Conservation (phyloP, 306 rosid genomes). For the Sesbania bispinosa region DNA sequence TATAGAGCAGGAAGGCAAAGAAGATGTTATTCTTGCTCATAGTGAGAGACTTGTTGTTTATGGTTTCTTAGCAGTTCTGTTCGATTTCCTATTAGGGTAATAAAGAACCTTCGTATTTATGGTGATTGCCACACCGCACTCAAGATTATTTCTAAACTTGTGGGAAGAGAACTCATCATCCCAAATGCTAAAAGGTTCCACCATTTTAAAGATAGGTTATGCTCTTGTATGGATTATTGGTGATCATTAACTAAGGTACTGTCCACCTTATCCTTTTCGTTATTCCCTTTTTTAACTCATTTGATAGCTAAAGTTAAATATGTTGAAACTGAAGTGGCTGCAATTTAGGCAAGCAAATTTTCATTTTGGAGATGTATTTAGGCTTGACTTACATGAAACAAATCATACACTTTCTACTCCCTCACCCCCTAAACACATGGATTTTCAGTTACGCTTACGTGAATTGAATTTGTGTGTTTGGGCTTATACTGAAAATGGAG, state of each 20-base stretch:
- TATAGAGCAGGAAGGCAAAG: constrained; percentile 79
- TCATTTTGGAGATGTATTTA: too few relatives aligned
- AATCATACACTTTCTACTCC: too few relatives aligned
- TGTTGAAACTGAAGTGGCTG: too few relatives aligned
- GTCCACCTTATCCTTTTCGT: neutral
- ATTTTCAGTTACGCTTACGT: too few relatives aligned
- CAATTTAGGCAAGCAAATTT: too few relatives aligned
- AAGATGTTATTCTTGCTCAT: constrained; percentile 76
- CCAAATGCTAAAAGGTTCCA: constrained; percentile 49
- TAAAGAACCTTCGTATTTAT: constrained; percentile 77
- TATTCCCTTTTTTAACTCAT: neutral
- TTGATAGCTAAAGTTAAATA: too few relatives aligned
- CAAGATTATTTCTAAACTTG: constrained; percentile 49
- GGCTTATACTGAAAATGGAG: too few relatives aligned
- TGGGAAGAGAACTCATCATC: constrained; percentile 43
- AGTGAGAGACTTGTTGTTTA: constrained; percentile 85
- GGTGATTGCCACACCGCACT: constrained; percentile 49
- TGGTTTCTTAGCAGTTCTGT: constrained; percentile 67
- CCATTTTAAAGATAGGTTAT: constrained; percentile 42
- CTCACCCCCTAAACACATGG: too few relatives aligned
- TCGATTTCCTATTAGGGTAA: constrained; percentile 66
- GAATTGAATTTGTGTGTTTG: too few relatives aligned
- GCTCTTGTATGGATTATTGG: constrained; percentile 55
- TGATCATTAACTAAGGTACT: constrained; percentile 37
- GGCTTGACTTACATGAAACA: too few relatives aligned